Evolutionary conservation across 768 basidiomycete species (phyloP).

Genomic region (Pleurotus salmoneostramineus): DNA sequence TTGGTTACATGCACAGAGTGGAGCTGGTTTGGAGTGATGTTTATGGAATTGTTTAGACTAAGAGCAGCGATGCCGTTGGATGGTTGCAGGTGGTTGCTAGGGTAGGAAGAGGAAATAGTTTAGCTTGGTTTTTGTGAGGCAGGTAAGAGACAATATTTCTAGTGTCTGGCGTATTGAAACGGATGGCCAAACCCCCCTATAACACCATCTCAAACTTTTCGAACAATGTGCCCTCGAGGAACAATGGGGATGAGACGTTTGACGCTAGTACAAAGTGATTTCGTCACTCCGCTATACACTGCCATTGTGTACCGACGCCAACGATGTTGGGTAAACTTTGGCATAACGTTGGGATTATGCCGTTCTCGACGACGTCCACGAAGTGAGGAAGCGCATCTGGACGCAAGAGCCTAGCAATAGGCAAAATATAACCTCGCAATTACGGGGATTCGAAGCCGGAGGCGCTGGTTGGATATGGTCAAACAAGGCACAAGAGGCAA

Average conservation of each 20-base stretch:
- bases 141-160: not conserved
- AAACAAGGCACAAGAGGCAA: conserved; percentile 4
- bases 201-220: not conserved
- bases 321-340: not conserved
- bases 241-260: conserved; percentile 7
- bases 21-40: not conserved
- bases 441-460: conserved; percentile 1
- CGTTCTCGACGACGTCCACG: not conserved
- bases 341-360: not conserved
- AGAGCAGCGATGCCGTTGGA: no score
- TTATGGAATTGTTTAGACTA: not conserved
- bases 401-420: not conserved
- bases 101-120: no score
- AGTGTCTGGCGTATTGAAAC: not conserved
- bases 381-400: not conserved
- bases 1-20: not conserved
- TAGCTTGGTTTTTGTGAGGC: not conserved
- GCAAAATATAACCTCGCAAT: not conserved
- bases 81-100: no score
- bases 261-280: not conserved
- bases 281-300: not conserved
- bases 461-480: not conserved
- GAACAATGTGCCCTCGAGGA: not conserved
- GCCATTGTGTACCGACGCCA: not conserved
- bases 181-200: not conserved